Percentiles rank a stretch among this genome's conserved stretches.
Conservation (phyloP, 495 filamentous ascomycete species). For the Evansstolkia leycettana region DNA sequence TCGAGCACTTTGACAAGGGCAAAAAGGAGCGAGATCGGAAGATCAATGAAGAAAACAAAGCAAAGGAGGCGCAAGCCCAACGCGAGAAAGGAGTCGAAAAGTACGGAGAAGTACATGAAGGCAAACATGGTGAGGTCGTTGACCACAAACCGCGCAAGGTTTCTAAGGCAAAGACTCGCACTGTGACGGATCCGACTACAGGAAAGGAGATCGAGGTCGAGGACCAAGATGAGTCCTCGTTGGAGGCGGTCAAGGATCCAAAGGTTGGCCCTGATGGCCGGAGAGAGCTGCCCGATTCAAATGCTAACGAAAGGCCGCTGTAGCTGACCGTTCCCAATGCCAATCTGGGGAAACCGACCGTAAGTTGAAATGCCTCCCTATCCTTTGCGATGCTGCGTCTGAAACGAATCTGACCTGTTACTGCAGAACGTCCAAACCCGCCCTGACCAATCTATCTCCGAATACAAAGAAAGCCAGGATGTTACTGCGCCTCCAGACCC, state of each 20-base stretch:
- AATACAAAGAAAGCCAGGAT: constrained; percentile 79
- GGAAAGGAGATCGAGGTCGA: constrained; percentile 79
- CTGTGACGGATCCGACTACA: constrained; percentile 77
- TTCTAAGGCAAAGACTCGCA: constrained; percentile 43
- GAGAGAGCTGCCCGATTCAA: background rate
- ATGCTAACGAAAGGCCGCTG: constrained; percentile 3
- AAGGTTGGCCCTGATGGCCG: constrained; percentile 30
- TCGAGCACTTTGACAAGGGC: constrained; percentile 62
- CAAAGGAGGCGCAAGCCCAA: constrained; percentile 16
- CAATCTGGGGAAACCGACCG: constrained; percentile 65
- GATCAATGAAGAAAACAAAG: constrained; percentile 42
- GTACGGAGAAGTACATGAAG: constrained; percentile 24
- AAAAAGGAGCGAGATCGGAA: constrained; percentile 62
- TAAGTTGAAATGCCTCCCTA: constrained; percentile 20
- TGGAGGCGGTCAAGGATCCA: constrained; percentile 60
- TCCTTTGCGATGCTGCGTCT: no score
- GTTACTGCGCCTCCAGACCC: constrained; percentile 86
- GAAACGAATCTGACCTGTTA: constrained; percentile 2
- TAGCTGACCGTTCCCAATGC: constrained; percentile 81
- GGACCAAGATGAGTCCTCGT: constrained; percentile 57
- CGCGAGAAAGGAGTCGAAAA: constrained; percentile 25
- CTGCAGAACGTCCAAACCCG: constrained; percentile 47
- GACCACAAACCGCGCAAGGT: constrained; percentile 29
- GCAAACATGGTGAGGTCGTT: constrained; percentile 19
- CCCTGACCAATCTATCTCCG: constrained; percentile 46